Evolutionary conservation across 2,329 filamentous ascomycete genomes (phyloP), one percentile per base, ranked within the genome.

Genomic region (Endothia cerciana): DNA sequence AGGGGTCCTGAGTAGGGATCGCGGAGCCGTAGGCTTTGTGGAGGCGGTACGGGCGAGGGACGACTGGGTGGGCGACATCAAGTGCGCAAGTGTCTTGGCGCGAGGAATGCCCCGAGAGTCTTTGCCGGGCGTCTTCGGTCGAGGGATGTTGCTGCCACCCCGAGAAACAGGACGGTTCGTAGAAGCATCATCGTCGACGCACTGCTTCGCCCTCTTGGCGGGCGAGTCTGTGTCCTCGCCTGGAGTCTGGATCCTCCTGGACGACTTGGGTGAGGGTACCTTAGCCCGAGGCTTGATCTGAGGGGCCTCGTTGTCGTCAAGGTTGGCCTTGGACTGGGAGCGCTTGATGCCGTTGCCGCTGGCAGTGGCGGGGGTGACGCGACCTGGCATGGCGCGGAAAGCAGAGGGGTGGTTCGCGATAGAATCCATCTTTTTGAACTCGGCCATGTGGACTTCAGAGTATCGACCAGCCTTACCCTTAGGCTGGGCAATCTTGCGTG

Each of bases 381-480:
- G 83, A 43, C 77, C 82, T 4, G 82, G 78, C 67, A 86, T 82
- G 28, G 85, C 84, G 68, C 92, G 85, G 80, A 89, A 95, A 19
- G 90, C 87, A 13, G 94, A 97, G 10, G 93, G 84, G 75, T 97
- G 94, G 69, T 89, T 89, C 53, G 88, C 92, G 74, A 98, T 97
- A 1, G 94, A 97, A 75, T 97, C 93, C 94, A 98, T 97, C 82
- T 97, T 98, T 79, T 92, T 92, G 80, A 98, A 97, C 73, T 94
- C 87, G 60, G 89, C 88, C 86, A 92, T 91, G 76, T 98, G 94
- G 45, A 87, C 89, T 69, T 93, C 90, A 75, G 92, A 97, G 79
- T 90, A 98, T 56, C 94, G 89, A 59, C 89, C 82, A 60, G 87
- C 85, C 75, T 90, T 94, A 71, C 92, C 89, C 79, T 90, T 96